Evolutionary conservation across 805 yeast species (phyloP).

Genomic region (Spathaspora sp.): DNA sequence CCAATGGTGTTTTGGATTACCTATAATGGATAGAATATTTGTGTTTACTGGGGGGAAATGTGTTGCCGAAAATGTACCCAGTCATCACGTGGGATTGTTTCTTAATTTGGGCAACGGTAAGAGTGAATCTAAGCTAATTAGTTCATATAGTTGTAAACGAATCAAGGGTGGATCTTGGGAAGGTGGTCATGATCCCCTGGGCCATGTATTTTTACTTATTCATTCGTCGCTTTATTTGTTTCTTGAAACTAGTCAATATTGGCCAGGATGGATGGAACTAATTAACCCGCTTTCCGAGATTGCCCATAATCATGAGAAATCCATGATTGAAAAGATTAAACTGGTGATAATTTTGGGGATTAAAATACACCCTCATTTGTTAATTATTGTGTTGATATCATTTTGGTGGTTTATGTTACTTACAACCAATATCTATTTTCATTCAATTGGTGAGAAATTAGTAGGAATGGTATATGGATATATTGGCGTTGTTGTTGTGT

Average conservation of each 20-base stretch:
- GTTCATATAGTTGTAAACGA: constrained; percentile 33
- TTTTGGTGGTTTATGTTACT: constrained; percentile 88
- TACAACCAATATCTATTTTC: constrained; percentile 82
- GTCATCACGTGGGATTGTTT: constrained; percentile 5
- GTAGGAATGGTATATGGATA: constrained; percentile 67
- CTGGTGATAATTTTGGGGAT: background rate
- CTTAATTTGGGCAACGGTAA: background rate
- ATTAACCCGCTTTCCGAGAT: background rate
- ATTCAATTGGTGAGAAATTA: constrained; percentile 70
- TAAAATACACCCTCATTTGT: constrained; percentile 21
- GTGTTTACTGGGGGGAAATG: constrained; percentile 82
- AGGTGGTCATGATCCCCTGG: constrained; percentile 98
- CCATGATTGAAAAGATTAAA: background rate
- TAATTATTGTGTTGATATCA: constrained; percentile 21
- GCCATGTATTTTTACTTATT: constrained; percentile 79
- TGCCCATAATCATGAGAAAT: background rate
- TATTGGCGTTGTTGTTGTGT: constrained; percentile 45
- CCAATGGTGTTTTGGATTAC: constrained; percentile 82
- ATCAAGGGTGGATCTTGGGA: constrained; percentile 51
- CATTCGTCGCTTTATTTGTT: constrained; percentile 63
- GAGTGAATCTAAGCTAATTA: constrained; percentile 9
- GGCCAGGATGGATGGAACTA: constrained; percentile 22
- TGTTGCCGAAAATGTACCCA: constrained; percentile 19
- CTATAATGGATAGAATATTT: constrained; percentile 86
- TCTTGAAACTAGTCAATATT: constrained; percentile 52